Percentiles rank a stretch among this genome's conserved stretches.
These are phyloP conservation scores for Coniochaeta hoffmannii DNA, from an alignment of 2,329 filamentous ascomycete genomes.

Conservation along the genomic window DNA sequence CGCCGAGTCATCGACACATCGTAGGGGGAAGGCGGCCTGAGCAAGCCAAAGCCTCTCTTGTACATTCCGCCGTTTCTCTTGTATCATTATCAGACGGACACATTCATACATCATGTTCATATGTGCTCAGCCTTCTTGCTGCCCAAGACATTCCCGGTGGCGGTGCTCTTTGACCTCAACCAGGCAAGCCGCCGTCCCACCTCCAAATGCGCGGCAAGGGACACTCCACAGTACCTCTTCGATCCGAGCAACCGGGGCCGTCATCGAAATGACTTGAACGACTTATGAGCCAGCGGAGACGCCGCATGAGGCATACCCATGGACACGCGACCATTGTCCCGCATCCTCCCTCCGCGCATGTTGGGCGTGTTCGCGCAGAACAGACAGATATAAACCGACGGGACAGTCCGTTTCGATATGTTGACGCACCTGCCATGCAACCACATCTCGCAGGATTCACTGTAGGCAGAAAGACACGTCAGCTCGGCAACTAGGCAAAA, in stretches of 20 bases:
- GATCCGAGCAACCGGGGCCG: too few species aligned
- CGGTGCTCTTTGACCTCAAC: neutral
- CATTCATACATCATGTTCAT: neutral
- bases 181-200: neutral
- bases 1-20: neutral
- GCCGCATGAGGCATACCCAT: slow-evolving; percentile 19
- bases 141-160: neutral
- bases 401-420: slow-evolving; percentile 47
- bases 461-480: slow-evolving; percentile 18
- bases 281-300: slow-evolving; percentile 37
- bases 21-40: neutral
- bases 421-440: slow-evolving; percentile 58
- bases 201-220: slow-evolving; percentile 2
- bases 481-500: too few species aligned
- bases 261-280: slow-evolving; percentile 37
- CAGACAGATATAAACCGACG: slow-evolving; percentile 55
- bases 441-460: slow-evolving; percentile 59
- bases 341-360: slow-evolving; percentile 39
- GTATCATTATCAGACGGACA: slow-evolving; percentile 10
- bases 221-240: too few species aligned
- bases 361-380: slow-evolving; percentile 56
- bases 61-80: slow-evolving; percentile 9
- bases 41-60: neutral
- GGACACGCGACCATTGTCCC: slow-evolving; percentile 30
- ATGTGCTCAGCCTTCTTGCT: neutral